Evolutionary conservation across 2,329 filamentous ascomycete genomes (phyloP).

Genomic region (Fusarium burgessii): DNA sequence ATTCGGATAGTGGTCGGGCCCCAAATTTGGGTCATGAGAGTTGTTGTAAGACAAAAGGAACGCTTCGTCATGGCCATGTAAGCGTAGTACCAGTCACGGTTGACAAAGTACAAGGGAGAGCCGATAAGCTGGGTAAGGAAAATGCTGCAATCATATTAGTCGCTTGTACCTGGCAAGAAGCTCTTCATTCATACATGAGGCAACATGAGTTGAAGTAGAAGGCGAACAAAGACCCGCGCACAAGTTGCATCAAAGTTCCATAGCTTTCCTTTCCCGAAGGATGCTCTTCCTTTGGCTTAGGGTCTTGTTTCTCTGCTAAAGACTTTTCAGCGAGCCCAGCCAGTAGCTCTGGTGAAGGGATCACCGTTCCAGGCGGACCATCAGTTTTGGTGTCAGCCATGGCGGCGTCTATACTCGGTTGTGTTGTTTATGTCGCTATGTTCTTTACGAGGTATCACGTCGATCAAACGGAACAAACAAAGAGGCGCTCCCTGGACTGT

Average conservation of each 20-base stretch:
- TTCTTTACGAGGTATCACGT: constrained; percentile 7
- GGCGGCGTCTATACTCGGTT: constrained; percentile 6
- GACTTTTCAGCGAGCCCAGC: constrained; percentile 41
- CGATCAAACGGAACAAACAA: not conserved
- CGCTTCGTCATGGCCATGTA: constrained; percentile 91
- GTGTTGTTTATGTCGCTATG: constrained; percentile 6
- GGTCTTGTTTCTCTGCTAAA: constrained; percentile 10
- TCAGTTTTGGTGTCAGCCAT: constrained; percentile 46
- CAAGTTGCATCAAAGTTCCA: constrained; percentile 60
- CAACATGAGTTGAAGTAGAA: constrained; percentile 65
- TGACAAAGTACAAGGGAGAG: constrained; percentile 78
- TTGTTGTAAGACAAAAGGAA: constrained; percentile 82
- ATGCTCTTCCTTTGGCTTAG: constrained; percentile 51
- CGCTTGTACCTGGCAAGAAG: not conserved
- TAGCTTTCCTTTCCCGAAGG: constrained; percentile 68
- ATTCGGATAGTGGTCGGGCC: constrained; percentile 85
- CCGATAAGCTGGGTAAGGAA: constrained; percentile 81
- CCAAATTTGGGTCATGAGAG: constrained; percentile 87
- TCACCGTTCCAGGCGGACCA: constrained; percentile 41
- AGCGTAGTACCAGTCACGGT: constrained; percentile 82
- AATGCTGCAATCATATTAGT: constrained; percentile 60
- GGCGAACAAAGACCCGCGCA: constrained; percentile 64
- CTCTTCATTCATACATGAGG: constrained; percentile 62
- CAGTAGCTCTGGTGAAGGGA: constrained; percentile 49
- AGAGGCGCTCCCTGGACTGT: constrained; percentile 11